Evolutionary conservation across 768 basidiomycete species (phyloP).

Genomic region (Suillus variegatus): DNA sequence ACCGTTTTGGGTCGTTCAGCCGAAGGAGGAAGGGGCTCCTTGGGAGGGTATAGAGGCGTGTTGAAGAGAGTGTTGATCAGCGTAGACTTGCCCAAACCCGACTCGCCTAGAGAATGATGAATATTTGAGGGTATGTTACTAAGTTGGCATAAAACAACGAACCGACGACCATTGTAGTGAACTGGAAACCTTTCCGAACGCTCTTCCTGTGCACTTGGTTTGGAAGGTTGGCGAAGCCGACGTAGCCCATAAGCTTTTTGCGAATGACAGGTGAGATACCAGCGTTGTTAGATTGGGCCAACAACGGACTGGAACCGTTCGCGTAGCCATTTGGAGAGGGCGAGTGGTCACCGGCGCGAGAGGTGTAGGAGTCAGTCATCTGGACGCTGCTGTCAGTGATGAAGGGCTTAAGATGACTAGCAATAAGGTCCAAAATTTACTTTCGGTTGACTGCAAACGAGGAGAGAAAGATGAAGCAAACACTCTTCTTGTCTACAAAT

Average conservation of each 20-base stretch:
- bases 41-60: conserved; percentile 90
- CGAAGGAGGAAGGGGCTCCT: conserved; percentile 81
- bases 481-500: conserved; percentile 19
- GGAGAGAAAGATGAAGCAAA: conserved; percentile 43
- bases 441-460: conserved; percentile 54
- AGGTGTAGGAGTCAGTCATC: conserved; percentile 82
- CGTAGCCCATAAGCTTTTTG: conserved; percentile 95
- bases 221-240: conserved; percentile 96
- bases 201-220: conserved; percentile 99
- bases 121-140: conserved; percentile 22
- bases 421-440: conserved; percentile 42
- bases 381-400: conserved; percentile 28
- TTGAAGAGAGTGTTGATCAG: conserved; percentile 99
- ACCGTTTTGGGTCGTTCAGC: conserved; percentile 91
- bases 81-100: conserved; percentile 97
- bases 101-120: conserved; percentile 67
- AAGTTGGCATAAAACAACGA: conserved; percentile 38
- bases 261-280: conserved; percentile 51
- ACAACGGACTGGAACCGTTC: conserved; percentile 67
- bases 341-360: conserved; percentile 61
- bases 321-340: conserved; percentile 55
- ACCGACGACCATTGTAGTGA: conserved; percentile 99
- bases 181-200: conserved; percentile 97
- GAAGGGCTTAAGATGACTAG: conserved; percentile 21
- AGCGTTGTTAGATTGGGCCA: conserved; percentile 38